Conservation (phyloP, 495 filamentous ascomycete species). For the Talaromyces liani region DNA sequence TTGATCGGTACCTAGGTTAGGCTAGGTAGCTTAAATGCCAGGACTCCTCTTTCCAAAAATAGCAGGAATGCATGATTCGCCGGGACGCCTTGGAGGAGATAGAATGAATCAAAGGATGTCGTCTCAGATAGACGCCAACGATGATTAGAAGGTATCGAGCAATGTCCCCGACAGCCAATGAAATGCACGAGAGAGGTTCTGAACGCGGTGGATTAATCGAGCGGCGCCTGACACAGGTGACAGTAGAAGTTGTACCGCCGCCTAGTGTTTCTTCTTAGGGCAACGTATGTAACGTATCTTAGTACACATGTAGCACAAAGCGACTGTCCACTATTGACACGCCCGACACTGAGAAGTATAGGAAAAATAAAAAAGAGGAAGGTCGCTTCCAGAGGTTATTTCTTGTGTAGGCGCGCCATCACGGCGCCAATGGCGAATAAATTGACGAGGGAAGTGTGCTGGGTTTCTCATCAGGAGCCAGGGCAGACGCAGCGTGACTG, state of each 20-base stretch:
- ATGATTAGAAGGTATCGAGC: not conserved
- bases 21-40: not conserved
- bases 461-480: not conserved
- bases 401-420: slow-evolving; percentile 1
- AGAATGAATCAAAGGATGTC: not conserved
- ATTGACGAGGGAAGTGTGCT: slow-evolving; percentile 12
- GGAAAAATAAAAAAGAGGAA: not conserved
- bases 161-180: not conserved
- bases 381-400: not conserved
- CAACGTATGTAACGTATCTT: no score
- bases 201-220: not conserved
- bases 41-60: not conserved
- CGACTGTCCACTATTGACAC: not conserved
- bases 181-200: not conserved
- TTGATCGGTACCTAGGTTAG: not conserved
- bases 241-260: not conserved
- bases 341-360: not conserved
- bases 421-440: slow-evolving; percentile 23
- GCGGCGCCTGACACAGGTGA: not conserved
- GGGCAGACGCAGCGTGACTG: not conserved
- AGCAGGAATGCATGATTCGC: not conserved
- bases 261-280: not conserved
- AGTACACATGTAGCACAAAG: no score
- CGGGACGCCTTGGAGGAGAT: not conserved
- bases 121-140: slow-evolving; percentile 5